A percentile compares a stretch with the other conserved stretches of the same genome.
phyloP scores from a whole-genome alignment of 2,329 filamentous ascomycete species.

The Penicillium brasilianum region DNA sequence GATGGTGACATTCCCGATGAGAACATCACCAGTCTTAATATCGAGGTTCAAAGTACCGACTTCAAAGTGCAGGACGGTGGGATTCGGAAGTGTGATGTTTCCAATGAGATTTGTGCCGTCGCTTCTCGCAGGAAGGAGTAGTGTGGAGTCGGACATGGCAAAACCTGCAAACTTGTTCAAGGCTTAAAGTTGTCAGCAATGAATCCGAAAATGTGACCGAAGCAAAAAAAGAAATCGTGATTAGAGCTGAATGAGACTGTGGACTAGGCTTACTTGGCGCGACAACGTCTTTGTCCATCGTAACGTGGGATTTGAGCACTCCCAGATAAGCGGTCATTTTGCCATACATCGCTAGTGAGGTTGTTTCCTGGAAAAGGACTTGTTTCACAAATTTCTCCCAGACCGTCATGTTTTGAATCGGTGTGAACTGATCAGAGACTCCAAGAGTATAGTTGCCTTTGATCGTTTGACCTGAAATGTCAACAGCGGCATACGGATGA shows the following conservation, averaged over 20 bases:
- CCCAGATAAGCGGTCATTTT: constrained; percentile 26
- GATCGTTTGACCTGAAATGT: constrained; percentile 27
- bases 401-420: constrained; percentile 22
- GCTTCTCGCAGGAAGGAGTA: constrained; percentile 25
- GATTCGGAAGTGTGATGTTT: constrained; percentile 30
- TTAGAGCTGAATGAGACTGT: background rate
- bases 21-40: constrained; percentile 25
- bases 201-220: background rate
- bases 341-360: constrained; percentile 20
- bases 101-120: constrained; percentile 32
- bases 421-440: constrained; percentile 18
- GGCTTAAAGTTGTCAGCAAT: background rate
- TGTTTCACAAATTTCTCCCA: constrained; percentile 26
- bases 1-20: constrained; percentile 28
- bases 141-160: constrained; percentile 24
- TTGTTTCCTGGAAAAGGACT: constrained; percentile 23
- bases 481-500: constrained; percentile 24
- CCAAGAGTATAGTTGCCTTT: constrained; percentile 30
- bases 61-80: constrained; percentile 26
- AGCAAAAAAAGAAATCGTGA: background rate
- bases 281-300: constrained; percentile 25
- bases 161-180: constrained; percentile 30
- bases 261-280: constrained; percentile 18
- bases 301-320: constrained; percentile 28
- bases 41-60: constrained; percentile 30